Base-by-base conservation (phyloP, 2,329 filamentous ascomycete species). In the Xenosphaeropsis pyriputrescens region DNA sequence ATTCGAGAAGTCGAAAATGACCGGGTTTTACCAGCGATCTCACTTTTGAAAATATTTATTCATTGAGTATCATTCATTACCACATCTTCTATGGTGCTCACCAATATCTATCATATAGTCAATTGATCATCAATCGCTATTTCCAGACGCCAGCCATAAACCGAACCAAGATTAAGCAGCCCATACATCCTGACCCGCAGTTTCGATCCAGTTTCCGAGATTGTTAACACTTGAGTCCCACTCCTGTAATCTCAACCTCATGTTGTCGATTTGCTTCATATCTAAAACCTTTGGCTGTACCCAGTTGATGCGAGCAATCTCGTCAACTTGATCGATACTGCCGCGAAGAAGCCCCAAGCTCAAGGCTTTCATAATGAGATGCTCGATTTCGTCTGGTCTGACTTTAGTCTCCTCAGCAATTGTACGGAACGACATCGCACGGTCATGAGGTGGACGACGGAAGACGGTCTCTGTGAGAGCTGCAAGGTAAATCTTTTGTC, bases 351-450 rank as follows among this genome's bases (percentile, higher is more conserved):
- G 67, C 1, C 91, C 91, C 49, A 98, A 62, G 54, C 88, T 95
- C 51, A 98, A 63, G n/a, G 91, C 91, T 69, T 95, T 96, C 91
- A 98, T 98, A 52, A 98, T 83, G 46, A 98, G 65, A 58, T 96
- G 89, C 68, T 98, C 91, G 49, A 98, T 96, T 64, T 96, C 85
- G 52, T 91, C 77, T 2, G 78, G 75, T 49, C 77, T 73, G 37
- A 98, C 88, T 62, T 94, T 93, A 3, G 91, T 98, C 66, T 96
- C 89, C 48, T 81, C 70, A 5, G 83, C 75, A 53, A 98, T 95
- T 36, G 85, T 84, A 37, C 68, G 64, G 62, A 98, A 98, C 4
- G 82, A 82, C 80, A 98, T 91, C 51, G 85, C 80, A 45, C 91
- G 83, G 66, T 96, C 85, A 57, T 98, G 91, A 19, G 91, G 89